Percentiles rank a stretch among this genome's conserved stretches.
phyloP scores from a whole-genome alignment of 1,284 basidiomycete genomes.

The Meira miltonrushii region DNA sequence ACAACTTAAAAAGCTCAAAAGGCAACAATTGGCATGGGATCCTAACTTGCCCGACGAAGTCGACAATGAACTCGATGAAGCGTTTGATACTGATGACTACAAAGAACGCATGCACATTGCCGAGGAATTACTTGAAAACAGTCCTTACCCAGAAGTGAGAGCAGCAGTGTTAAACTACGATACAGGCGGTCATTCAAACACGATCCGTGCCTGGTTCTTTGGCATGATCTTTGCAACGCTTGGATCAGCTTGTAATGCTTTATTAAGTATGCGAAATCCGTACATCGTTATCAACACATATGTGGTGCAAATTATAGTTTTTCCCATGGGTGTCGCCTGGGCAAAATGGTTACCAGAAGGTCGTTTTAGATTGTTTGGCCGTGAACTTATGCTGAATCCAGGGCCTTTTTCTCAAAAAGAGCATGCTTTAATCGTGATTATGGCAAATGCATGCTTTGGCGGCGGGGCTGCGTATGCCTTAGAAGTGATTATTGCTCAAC shows the following conservation, averaged over 20 bases:
- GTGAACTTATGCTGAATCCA: conserved; percentile 33
- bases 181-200: conserved; percentile 35
- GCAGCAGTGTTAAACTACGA: conserved; percentile 45
- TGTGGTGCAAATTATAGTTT: conserved; percentile 31
- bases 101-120: conserved; percentile 18
- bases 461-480: conserved; percentile 66
- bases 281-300: conserved; percentile 33
- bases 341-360: conserved; percentile 31
- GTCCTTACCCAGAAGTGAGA: conserved; percentile 43
- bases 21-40: conserved; percentile 13
- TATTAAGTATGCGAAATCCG: conserved; percentile 41
- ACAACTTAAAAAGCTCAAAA: too few relatives aligned
- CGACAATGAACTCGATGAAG: too few relatives aligned
- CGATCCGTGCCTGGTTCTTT: conserved; percentile 37
- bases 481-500: conserved; percentile 58
- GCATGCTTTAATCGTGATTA: conserved; percentile 36
- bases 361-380: conserved; percentile 22
- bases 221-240: conserved; percentile 32
- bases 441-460: conserved; percentile 58
- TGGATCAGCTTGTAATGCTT: conserved; percentile 35
- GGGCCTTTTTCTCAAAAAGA: conserved; percentile 48
- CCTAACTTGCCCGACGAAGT: conserved; percentile 20
- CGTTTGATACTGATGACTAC: conserved; percentile 17
- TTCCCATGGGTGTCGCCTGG: conserved; percentile 32
- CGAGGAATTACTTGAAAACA: conserved; percentile 35